Percentiles rank a stretch among this genome's conserved stretches.
phyloP scores from a whole-genome alignment of 495 filamentous ascomycete genomes.

The Aspergillus hancockii region DNA sequence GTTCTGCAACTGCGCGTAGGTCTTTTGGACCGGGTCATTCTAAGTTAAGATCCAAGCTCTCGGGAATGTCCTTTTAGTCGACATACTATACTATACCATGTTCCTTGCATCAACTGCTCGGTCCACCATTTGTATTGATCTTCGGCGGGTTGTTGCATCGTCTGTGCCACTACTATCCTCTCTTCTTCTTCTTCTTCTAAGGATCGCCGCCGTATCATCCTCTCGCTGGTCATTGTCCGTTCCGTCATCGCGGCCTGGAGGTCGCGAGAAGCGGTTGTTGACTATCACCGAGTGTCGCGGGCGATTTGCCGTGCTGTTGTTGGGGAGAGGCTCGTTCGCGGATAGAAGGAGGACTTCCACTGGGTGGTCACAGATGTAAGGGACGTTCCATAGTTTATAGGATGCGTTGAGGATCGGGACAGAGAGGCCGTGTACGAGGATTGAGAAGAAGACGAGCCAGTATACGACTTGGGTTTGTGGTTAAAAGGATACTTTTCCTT shows the following conservation, averaged over 20 bases:
- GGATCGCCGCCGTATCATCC: slow-evolving; percentile 9
- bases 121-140: background rate
- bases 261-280: slow-evolving; percentile 58
- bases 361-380: slow-evolving; percentile 52
- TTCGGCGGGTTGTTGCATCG: background rate
- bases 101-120: slow-evolving; percentile 5
- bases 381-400: slow-evolving; percentile 46
- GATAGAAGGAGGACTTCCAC: slow-evolving; percentile 51
- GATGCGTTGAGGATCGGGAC: slow-evolving; percentile 52
- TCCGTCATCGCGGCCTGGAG: slow-evolving; percentile 18
- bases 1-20: background rate
- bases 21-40: background rate
- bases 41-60: no score
- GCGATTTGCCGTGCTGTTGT: slow-evolving; percentile 51
- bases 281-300: slow-evolving; percentile 46
- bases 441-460: slow-evolving; percentile 60
- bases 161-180: slow-evolving; percentile 8
- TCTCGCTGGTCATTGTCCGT: slow-evolving; percentile 1
- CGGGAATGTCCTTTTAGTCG: no score
- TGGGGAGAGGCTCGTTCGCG: slow-evolving; percentile 49
- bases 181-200: slow-evolving; percentile 10
- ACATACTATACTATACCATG: slow-evolving; percentile 12
- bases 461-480: slow-evolving; percentile 45
- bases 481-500: slow-evolving; percentile 1
- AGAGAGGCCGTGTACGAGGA: slow-evolving; percentile 58